These are phyloP conservation scores for Monosporascus sp. DNA, from an alignment of 2,329 filamentous ascomycete species.

Conservation along the genomic window DNA sequence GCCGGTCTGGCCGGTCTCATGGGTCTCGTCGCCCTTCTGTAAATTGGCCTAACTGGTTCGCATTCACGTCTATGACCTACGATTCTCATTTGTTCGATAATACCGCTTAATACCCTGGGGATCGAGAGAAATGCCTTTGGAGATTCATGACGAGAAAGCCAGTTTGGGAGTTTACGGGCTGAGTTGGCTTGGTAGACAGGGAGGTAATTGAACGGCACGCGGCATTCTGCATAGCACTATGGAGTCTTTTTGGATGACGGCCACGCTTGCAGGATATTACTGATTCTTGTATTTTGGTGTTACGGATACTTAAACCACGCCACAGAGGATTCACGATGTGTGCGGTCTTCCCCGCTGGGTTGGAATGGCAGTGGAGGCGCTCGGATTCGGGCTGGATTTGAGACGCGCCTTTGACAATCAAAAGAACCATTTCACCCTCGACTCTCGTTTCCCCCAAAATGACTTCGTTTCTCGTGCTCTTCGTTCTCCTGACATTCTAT, in stretches of 20 bases:
- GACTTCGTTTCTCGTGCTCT: constrained; percentile 15
- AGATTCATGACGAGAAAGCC: constrained; percentile 33
- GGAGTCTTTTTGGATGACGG: constrained; percentile 25
- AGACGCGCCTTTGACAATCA: constrained; percentile 2
- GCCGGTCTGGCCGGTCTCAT: constrained; percentile 57
- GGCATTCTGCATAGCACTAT: constrained; percentile 32
- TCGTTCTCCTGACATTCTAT: constrained; percentile 7
- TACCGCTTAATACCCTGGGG: constrained; percentile 30
- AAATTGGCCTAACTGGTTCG: constrained; percentile 35
- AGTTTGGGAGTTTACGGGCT: constrained; percentile 23
- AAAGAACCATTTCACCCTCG: constrained; percentile 4
- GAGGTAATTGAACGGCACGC: constrained; percentile 20
- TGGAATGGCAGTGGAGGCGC: constrained; percentile 13
- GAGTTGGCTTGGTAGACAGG: constrained; percentile 24
- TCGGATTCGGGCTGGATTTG: constrained; percentile 6
- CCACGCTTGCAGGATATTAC: constrained; percentile 29
- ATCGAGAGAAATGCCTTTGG: constrained; percentile 28
- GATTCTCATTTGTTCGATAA: constrained; percentile 36
- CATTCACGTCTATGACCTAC: constrained; percentile 30
- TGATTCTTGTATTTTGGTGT: constrained; percentile 39
- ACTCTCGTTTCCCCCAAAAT: constrained; percentile 12
- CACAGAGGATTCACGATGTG: constrained; percentile 31
- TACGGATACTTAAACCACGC: constrained; percentile 21
- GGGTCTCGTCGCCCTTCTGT: constrained; percentile 55
- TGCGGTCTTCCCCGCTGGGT: constrained; percentile 24